These are phyloP conservation scores for Colletotrichum sp. DNA, from an alignment of 2,329 filamentous ascomycete species.

Conservation along the genomic window DNA sequence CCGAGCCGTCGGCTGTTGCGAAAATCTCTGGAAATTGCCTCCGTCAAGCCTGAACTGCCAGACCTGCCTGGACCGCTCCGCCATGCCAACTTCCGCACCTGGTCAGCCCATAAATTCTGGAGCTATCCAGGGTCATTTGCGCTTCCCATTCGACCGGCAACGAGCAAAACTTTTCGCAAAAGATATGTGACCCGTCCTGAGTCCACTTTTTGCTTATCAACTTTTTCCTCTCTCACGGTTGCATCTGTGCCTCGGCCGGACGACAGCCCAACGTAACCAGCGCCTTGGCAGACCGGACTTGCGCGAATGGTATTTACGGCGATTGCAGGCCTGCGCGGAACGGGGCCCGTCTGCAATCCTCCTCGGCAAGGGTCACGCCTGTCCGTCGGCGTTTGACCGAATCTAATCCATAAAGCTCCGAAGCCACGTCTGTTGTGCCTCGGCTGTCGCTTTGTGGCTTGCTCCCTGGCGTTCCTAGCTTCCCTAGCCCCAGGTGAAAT, in stretches of 20 bases:
- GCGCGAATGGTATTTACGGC: background rate
- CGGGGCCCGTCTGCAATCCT: background rate
- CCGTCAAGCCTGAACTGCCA: background rate
- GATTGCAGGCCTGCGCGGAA: conserved; percentile 1
- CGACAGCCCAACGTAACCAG: background rate
- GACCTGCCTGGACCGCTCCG: background rate
- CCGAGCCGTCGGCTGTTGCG: conserved; percentile 6
- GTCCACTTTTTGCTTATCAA: conserved; percentile 1
- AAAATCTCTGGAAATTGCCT: conserved; percentile 9
- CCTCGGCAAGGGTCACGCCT: background rate
- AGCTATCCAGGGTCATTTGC: background rate
- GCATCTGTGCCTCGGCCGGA: background rate
- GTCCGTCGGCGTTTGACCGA: conserved; percentile 14
- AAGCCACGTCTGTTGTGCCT: background rate
- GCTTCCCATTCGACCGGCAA: background rate
- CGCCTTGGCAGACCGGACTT: background rate
- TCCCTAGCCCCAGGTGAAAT: background rate
- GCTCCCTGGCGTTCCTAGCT: background rate
- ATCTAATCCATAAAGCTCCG: background rate
- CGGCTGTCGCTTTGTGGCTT: conserved; percentile 1
- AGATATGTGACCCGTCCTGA: background rate
- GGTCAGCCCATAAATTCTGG: conserved; percentile 11
- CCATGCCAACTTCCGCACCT: conserved; percentile 1
- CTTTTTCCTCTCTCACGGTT: background rate
- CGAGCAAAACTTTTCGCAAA: background rate